These are phyloP conservation scores for Scytalidium sp. DNA, from an alignment of 2,329 filamentous ascomycete genomes.

Conservation along the genomic window DNA sequence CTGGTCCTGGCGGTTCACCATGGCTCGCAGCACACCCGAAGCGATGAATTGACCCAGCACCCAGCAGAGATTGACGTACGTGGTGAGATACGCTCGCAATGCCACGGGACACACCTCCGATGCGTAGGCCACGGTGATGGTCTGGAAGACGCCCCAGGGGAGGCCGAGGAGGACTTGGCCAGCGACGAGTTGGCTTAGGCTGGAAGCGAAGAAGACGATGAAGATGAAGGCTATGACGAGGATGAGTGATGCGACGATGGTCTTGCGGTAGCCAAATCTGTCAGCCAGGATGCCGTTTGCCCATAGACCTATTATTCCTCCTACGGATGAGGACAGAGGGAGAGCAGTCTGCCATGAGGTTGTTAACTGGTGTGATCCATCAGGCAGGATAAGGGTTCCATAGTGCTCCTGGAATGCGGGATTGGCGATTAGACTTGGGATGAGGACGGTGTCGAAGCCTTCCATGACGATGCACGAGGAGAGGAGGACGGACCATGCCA, in stretches of 20 bases:
- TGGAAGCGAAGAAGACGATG: conserved; percentile 44
- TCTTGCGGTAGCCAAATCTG: conserved; percentile 40
- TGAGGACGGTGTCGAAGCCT: conserved; percentile 31
- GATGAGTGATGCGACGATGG: conserved; percentile 39
- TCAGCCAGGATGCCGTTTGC: conserved; percentile 37
- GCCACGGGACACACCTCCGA: conserved; percentile 33
- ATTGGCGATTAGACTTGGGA: conserved; percentile 30
- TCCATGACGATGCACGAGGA: conserved; percentile 34
- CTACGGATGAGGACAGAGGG: conserved; percentile 34
- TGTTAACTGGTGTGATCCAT: conserved; percentile 34
- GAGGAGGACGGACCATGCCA: conserved; percentile 28
- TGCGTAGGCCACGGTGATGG: conserved; percentile 24
- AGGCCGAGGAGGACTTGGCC: conserved; percentile 42
- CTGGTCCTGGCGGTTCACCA: conserved; percentile 36
- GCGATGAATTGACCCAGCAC: conserved; percentile 45
- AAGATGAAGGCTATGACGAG: conserved; percentile 40
- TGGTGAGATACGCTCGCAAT: conserved; percentile 29
- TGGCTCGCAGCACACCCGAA: conserved; percentile 39
- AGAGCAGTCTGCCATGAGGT: conserved; percentile 39
- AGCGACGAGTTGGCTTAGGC: conserved; percentile 40
- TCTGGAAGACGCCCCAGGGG: conserved; percentile 48
- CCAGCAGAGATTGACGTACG: conserved; percentile 54
- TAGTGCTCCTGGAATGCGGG: conserved; percentile 25
- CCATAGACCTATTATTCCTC: conserved; percentile 38
- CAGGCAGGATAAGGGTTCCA: conserved; percentile 15